Evolutionary conservation across 257 asterid species (phyloP).

Genomic region (Capsicum pubescens): DNA sequence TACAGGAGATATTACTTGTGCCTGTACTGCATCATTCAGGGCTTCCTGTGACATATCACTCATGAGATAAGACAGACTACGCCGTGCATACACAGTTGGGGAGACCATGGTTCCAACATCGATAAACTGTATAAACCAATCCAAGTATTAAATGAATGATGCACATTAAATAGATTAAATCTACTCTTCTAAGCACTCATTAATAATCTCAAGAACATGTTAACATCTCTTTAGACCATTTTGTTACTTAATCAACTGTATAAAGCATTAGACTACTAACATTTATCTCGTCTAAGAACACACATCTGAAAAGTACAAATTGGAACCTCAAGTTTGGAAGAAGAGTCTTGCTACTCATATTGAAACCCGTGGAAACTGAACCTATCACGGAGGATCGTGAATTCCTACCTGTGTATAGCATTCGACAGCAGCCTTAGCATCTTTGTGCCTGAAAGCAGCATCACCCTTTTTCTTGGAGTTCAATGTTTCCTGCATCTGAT

Average conservation of each 20-base stretch:
- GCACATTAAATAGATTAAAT: slow-evolving; percentile 17
- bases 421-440: slow-evolving; percentile 48
- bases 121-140: slow-evolving; percentile 41
- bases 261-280: not conserved
- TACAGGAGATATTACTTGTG: slow-evolving; percentile 72
- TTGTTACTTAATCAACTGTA: not conserved
- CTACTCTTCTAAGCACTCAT: not conserved
- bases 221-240: slow-evolving; percentile 20
- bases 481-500: slow-evolving; percentile 57
- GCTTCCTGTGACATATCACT: slow-evolving; percentile 78
- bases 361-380: not conserved
- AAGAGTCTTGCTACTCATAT: not conserved
- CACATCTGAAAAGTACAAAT: slow-evolving; percentile 4
- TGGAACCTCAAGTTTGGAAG: not conserved
- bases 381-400: not conserved
- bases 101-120: slow-evolving; percentile 55
- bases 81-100: slow-evolving; percentile 57
- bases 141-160: slow-evolving; percentile 8
- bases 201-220: slow-evolving; percentile 5
- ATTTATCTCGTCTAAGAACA: not conserved
- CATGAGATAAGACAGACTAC: slow-evolving; percentile 71
- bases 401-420: slow-evolving; percentile 51
- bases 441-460: slow-evolving; percentile 54
- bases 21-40: slow-evolving; percentile 86
- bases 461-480: slow-evolving; percentile 56